Evolutionary conservation across 108 stramenopile species (phyloP).

Genomic region (Cyclostephanos invisitatus): DNA sequence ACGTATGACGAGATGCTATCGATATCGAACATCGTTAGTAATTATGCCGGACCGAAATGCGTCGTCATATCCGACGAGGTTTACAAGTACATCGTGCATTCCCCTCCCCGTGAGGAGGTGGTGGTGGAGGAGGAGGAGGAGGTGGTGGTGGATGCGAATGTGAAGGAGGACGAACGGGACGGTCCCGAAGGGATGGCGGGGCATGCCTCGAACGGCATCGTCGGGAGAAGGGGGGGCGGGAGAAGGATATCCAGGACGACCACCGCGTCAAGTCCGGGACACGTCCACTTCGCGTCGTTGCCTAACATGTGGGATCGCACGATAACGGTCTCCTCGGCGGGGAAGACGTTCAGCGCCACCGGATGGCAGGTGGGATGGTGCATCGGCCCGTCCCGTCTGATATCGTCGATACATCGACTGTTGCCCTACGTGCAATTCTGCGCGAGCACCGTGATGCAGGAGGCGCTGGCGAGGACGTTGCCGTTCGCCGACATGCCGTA

Average conservation of each 20-base stretch:
- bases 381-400: slow-evolving; percentile 84
- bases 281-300: slow-evolving; percentile 85
- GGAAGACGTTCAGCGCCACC: slow-evolving; percentile 98
- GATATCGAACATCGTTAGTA: slow-evolving; percentile 76
- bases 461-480: slow-evolving; percentile 85
- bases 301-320: slow-evolving; percentile 92
- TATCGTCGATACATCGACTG: slow-evolving; percentile 72
- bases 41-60: slow-evolving; percentile 72
- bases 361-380: slow-evolving; percentile 99
- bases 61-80: slow-evolving; percentile 95
- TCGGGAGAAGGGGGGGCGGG: not conserved
- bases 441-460: slow-evolving; percentile 92
- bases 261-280: slow-evolving; percentile 60
- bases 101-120: slow-evolving; percentile 54
- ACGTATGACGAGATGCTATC: slow-evolving; percentile 83
- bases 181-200: not conserved
- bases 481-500: slow-evolving; percentile 86
- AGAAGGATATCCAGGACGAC: slow-evolving; percentile 12
- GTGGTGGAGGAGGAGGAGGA: not conserved
- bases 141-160: no score
- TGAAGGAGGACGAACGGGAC: not conserved
- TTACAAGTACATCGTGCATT: slow-evolving; percentile 97
- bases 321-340: slow-evolving; percentile 95
- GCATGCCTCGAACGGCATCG: not conserved
- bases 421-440: slow-evolving; percentile 97